Evolutionary conservation across 495 filamentous ascomycete species (phyloP), one percentile per base, ranked within the genome.

Genomic region (Penicillium herquei): DNA sequence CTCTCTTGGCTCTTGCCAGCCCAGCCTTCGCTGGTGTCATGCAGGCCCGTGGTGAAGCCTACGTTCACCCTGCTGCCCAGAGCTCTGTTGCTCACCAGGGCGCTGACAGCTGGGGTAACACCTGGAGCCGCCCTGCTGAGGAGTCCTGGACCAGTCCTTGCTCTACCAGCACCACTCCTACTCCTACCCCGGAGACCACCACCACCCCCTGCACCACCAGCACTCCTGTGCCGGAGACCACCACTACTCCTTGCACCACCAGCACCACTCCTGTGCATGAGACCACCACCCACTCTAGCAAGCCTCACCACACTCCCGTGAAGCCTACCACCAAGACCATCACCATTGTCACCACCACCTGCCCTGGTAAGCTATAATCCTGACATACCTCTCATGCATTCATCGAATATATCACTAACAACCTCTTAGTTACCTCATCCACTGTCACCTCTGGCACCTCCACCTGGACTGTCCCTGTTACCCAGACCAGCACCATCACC

Each of bases 1-100:
- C 75, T 57, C 55, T 78, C 50, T 55, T 78, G 65, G 72, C 69
- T 42, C 63, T 78, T 54, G 64, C 72, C 52, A 66, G 16, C 62
- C 73, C 73, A 34, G 72, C 72, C 35, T 63, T 78, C 34, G 75
- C 72, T 51, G 72, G 71, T 64, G 66, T 78, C 37, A 68, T 72
- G 47, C 63, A 73, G 52, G 60, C 55, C 44, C 68, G 63, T 53
- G 67, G 62, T 53, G 63, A 54, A 39, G 58, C 61, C 3, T 53
- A 37, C 41, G 31, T 63, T 17, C 44, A 31, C 35, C 54, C 64
- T 40, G 21, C 31, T 35, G 53, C 41, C 12, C 42, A 34, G 33
- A 40, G 18, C 49, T 41, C 49, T 32, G 49, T 47, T 16, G 31
- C 47, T 47, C 39, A 52, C 49, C 32, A 32, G 7, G 17, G 31